Percentiles rank a stretch among this genome's conserved stretches.
These are phyloP conservation scores for Monilinia laxa DNA, from an alignment of 2,329 filamentous ascomycete genomes.

Conservation along the genomic window DNA sequence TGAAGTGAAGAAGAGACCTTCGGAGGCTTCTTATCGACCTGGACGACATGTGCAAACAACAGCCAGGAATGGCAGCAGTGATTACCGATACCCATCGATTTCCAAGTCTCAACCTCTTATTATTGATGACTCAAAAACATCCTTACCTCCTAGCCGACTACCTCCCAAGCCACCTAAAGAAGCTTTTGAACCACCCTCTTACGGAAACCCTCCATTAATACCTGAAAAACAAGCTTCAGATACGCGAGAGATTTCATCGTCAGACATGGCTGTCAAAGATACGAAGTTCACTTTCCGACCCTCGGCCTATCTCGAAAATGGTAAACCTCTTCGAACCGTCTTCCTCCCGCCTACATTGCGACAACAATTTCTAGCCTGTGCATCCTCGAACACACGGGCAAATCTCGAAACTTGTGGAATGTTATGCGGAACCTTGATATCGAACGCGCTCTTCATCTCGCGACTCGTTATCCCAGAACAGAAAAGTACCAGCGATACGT, in stretches of 20 bases:
- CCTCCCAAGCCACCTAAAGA: constrained; percentile 39
- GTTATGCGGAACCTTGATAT: constrained; percentile 84
- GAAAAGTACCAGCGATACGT: constrained; percentile 85
- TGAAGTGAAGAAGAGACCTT: constrained; percentile 34
- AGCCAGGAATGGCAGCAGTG: constrained; percentile 30
- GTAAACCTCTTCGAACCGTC: constrained; percentile 78
- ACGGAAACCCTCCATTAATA: constrained; percentile 22
- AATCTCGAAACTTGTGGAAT: constrained; percentile 96
- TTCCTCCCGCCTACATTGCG: constrained; percentile 81
- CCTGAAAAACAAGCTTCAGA: constrained; percentile 34
- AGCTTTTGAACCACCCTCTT: constrained; percentile 21
- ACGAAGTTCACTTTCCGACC: constrained; percentile 71
- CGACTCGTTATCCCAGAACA: constrained; percentile 89
- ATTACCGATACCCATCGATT: constrained; percentile 59
- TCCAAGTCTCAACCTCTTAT: constrained; percentile 51
- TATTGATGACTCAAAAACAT: constrained; percentile 38
- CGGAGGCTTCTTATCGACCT: constrained; percentile 32
- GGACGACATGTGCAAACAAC: constrained; percentile 27
- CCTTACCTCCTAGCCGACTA: constrained; percentile 23
- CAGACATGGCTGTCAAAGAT: constrained; percentile 23
- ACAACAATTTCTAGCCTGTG: constrained; percentile 69
- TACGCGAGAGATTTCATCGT: not conserved
- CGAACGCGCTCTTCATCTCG: constrained; percentile 90
- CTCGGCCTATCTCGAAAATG: constrained; percentile 86
- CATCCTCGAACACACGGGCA: constrained; percentile 70